Base-by-base conservation (phyloP, 441 rosid species). In the Gossypium lobatum region DNA sequence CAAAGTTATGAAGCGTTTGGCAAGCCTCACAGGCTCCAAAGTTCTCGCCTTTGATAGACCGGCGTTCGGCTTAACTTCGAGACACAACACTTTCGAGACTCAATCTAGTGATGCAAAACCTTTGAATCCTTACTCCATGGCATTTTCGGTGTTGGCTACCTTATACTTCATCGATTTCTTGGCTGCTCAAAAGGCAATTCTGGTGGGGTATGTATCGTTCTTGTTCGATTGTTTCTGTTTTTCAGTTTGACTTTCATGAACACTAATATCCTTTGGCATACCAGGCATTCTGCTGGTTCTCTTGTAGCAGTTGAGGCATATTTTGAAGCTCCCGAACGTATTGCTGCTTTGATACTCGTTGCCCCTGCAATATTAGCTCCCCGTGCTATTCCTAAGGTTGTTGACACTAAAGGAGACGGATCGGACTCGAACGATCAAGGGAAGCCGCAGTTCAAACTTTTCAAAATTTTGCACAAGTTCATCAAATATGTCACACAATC, bases 331-430 rank as follows among this genome's bases (percentile, higher is more conserved):
- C 98, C 97, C 0, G 95, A 91, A 78, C 85, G 93, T 37, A 71
- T 94, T 72, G 96, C 93, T 67, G 98, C 95, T 31, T 82, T 94
- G 60, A 86, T 94, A 78, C 89, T 94, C n/a, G 84, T 94, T 67
- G 96, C 98, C 68, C 98, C 98, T 17, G 96, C 98, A 73, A 87
- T 94, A 78, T 72, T 94, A 34, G 95, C 97, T 6, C 96, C 95
- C 5, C 78, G 64, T 64, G 31, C 84, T 11, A 68, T 64, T 55
- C 78, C 42, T 53, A 82, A 79, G 71, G 72, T 66, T 74, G 76
- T 60, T 37, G 76, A 75, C 60, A 70, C 28, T 61, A 74, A 84
- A 75, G 80, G 76, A 73, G 85, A 81, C 63, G 53, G 72, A 45
- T 62, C 64, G 1, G 57, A 52, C 78, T 77, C 79, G 59, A 69